These are phyloP conservation scores for Kingdonia uniflora DNA, from an alignment of 164 flowering plant species.

Conservation along the genomic window DNA sequence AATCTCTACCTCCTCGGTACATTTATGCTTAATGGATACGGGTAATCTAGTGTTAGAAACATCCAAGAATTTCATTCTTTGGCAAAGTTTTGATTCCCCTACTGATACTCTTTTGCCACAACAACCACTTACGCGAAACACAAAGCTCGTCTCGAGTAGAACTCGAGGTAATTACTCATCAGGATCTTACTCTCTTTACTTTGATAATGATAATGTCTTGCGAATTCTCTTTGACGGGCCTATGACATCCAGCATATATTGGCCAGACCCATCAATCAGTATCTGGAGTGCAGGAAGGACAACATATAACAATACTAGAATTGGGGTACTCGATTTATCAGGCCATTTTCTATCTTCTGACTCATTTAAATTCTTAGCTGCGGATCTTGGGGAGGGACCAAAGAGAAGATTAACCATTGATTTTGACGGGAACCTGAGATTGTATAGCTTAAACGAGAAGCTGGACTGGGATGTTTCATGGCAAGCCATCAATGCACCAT, in stretches of 20 bases:
- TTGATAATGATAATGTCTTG: slow-evolving; percentile 30
- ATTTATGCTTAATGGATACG: slow-evolving; percentile 10
- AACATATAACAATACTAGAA: slow-evolving; percentile 12
- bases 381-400: slow-evolving; percentile 3
- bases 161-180: slow-evolving; percentile 20
- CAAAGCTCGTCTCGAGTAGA: slow-evolving; percentile 18
- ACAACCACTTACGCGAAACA: slow-evolving; percentile 16
- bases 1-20: neutral
- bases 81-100: slow-evolving; percentile 34
- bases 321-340: slow-evolving; percentile 13
- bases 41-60: slow-evolving; percentile 28
- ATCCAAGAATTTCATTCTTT: neutral
- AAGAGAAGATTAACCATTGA: slow-evolving; percentile 10
- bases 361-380: slow-evolving; percentile 7
- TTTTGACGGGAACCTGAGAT: slow-evolving; percentile 11
- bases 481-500: slow-evolving; percentile 2
- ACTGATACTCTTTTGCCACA: slow-evolving; percentile 41
- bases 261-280: slow-evolving; percentile 15
- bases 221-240: slow-evolving; percentile 16
- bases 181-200: slow-evolving; percentile 26
- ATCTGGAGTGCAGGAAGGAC: slow-evolving; percentile 8
- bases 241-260: slow-evolving; percentile 18
- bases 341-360: slow-evolving; percentile 19
- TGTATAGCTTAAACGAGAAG: slow-evolving; percentile 6
- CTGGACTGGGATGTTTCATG: slow-evolving; percentile 4